Evolutionary conservation across 495 filamentous ascomycete genomes (phyloP).

Genomic region (Hypoxylon lenormandii): DNA sequence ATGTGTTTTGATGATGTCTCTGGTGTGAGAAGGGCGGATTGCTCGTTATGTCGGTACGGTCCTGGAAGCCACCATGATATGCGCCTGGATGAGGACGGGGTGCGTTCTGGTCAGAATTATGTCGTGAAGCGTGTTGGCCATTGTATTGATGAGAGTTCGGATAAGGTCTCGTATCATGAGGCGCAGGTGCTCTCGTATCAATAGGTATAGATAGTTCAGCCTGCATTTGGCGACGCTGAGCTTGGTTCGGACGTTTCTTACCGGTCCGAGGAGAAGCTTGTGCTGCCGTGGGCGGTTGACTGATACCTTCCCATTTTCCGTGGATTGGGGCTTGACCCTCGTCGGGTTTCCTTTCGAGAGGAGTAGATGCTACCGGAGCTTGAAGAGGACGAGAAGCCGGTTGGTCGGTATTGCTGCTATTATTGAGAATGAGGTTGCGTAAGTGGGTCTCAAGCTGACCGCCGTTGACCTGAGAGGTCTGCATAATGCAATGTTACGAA

Average conservation of each 20-base stretch:
- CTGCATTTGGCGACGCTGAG: slow-evolving; percentile 67
- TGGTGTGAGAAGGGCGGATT: slow-evolving; percentile 19
- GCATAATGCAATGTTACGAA: slow-evolving; percentile 40
- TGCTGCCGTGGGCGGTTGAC: slow-evolving; percentile 5
- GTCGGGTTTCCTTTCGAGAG: background rate
- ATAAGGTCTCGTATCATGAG: slow-evolving; percentile 38
- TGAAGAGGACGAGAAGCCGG: slow-evolving; percentile 6
- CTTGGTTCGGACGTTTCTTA: slow-evolving; percentile 66
- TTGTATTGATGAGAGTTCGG: slow-evolving; percentile 40
- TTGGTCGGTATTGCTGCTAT: slow-evolving; percentile 46
- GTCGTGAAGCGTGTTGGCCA: slow-evolving; percentile 37
- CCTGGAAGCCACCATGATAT: slow-evolving; percentile 13
- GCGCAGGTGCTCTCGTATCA: slow-evolving; percentile 53
- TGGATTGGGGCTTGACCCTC: slow-evolving; percentile 2
- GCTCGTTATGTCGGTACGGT: background rate
- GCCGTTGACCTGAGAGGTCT: slow-evolving; percentile 26
- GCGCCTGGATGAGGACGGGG: slow-evolving; percentile 10
- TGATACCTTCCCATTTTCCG: slow-evolving; percentile 14
- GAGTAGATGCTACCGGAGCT: slow-evolving; percentile 9
- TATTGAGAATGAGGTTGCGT: slow-evolving; percentile 58
- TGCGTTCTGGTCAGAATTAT: slow-evolving; percentile 11
- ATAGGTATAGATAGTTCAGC: slow-evolving; percentile 65
- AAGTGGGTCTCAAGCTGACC: slow-evolving; percentile 57
- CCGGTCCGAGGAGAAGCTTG: slow-evolving; percentile 37
- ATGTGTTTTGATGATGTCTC: slow-evolving; percentile 15